Evolutionary conservation across 768 basidiomycete species (phyloP), one percentile per base, ranked within the genome.

Genomic region (Tulasnella sp.): DNA sequence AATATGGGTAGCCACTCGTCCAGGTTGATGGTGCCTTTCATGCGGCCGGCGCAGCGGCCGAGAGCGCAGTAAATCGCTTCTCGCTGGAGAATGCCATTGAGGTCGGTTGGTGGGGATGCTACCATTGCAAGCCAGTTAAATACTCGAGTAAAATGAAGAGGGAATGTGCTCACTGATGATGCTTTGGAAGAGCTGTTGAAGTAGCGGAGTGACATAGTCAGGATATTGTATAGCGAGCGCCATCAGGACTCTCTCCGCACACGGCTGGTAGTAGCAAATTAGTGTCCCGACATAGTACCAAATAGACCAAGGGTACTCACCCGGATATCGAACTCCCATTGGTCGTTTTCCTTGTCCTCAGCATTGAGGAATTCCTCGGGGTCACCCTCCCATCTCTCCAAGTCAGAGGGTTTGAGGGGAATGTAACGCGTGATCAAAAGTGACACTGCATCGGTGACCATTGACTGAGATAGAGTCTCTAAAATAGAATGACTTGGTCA

Each of bases 321-420:
- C 78, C 97, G 87, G 77, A 97, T 89, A 80, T 97, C 94, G 80
- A 88, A 98, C 80, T 96, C 91, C 96, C 96, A 98, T 76, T 93
- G 89, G 49, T 96, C 95, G 58, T 90, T 92, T 78, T 95, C 94
- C 78, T 90, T 91, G 77, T 94, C 94, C 82, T 98, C 95, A 12
- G 89, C 83, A 77, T 94, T 93, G 14, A 97, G 88, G 94, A 95
- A 99, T 80, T 96, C 93, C 84, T 99, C 97, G 0, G 96, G 95
- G 81, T 96, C 94, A 19, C 87, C 86, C 83, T 91, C 86, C 93
- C 96, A 95, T 5, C 87, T 87, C 79, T 94, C 89, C 12, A 98
- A 86, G 82, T 98, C 97, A 1, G 86, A 84, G 6, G 91, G 86
- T 74, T 91, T 91, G 67, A 99, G 85, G 15, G 93, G 94, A 82